Percentiles rank a stretch among this genome's conserved stretches.
phyloP scores from a whole-genome alignment of 805 yeast species.

The Cyberlindnera bimundalis region DNA sequence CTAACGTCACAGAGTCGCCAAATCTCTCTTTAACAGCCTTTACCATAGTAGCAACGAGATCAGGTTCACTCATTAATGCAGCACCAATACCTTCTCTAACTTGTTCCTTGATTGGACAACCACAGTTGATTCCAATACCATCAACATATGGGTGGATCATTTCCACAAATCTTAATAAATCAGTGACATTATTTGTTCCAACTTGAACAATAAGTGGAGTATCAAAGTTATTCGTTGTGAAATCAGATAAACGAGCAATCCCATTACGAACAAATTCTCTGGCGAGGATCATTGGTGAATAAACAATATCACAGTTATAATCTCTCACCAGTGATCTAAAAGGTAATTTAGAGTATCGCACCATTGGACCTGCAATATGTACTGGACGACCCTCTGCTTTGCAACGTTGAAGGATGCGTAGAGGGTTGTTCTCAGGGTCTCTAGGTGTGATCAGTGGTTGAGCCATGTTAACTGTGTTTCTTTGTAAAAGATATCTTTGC shows the following conservation, averaged over 20 bases:
- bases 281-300: conserved; percentile 95
- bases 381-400: conserved; percentile 50
- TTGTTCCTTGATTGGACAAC: conserved; percentile 95
- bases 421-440: conserved; percentile 47
- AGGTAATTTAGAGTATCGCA: conserved; percentile 89
- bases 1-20: conserved; percentile 71
- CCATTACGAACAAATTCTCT: conserved; percentile 87
- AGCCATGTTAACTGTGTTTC: neutral
- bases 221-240: conserved; percentile 73
- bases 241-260: conserved; percentile 79
- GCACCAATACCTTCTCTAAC: conserved; percentile 96
- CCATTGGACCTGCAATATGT: conserved; percentile 91
- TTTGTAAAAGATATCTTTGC: neutral
- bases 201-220: conserved; percentile 81
- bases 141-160: conserved; percentile 90
- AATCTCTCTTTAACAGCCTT: conserved; percentile 72
- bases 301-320: conserved; percentile 76
- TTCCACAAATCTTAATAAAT: conserved; percentile 75
- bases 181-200: conserved; percentile 82
- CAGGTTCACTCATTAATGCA: conserved; percentile 83
- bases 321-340: conserved; percentile 78
- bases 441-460: conserved; percentile 26
- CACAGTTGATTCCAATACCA: conserved; percentile 94
- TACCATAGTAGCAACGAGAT: conserved; percentile 80
- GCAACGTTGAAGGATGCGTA: conserved; percentile 47